These are phyloP conservation scores for Colletotrichum salicis DNA, from an alignment of 2,329 filamentous ascomycete genomes.

Conservation along the genomic window DNA sequence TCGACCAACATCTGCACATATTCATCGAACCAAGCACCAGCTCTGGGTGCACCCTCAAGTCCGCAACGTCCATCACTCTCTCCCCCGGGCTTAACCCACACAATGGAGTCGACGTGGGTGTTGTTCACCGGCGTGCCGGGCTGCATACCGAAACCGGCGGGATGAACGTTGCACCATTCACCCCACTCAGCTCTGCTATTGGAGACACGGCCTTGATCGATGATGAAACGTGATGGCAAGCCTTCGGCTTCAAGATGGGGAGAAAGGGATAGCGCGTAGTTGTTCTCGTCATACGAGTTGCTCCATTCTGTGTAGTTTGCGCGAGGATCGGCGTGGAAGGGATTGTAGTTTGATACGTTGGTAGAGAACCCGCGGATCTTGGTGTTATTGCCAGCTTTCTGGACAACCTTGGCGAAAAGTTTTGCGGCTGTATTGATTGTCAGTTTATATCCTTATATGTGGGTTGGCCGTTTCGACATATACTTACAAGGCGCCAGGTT, in stretches of 20 bases:
- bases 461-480: background rate
- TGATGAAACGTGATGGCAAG: conserved; percentile 55
- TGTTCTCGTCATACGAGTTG: conserved; percentile 52
- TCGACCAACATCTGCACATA: conserved; percentile 53
- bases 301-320: conserved; percentile 54
- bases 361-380: conserved; percentile 54
- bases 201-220: conserved; percentile 56
- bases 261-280: conserved; percentile 52
- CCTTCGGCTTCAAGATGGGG: conserved; percentile 50
- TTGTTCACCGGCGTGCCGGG: conserved; percentile 50
- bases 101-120: conserved; percentile 52
- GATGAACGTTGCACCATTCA: conserved; percentile 57
- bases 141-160: conserved; percentile 50
- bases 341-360: conserved; percentile 57
- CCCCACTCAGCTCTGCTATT: conserved; percentile 52
- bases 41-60: conserved; percentile 47
- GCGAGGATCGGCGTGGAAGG: conserved; percentile 49
- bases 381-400: conserved; percentile 44
- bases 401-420: conserved; percentile 52
- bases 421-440: conserved; percentile 46
- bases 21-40: conserved; percentile 54
- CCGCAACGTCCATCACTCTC: conserved; percentile 56
- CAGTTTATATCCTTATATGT: background rate
- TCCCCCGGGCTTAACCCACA: conserved; percentile 58
- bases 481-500: conserved; percentile 49